Evolutionary conservation across 2,329 filamentous ascomycete species (phyloP).

Genomic region (Exutisphaerella laricina): DNA sequence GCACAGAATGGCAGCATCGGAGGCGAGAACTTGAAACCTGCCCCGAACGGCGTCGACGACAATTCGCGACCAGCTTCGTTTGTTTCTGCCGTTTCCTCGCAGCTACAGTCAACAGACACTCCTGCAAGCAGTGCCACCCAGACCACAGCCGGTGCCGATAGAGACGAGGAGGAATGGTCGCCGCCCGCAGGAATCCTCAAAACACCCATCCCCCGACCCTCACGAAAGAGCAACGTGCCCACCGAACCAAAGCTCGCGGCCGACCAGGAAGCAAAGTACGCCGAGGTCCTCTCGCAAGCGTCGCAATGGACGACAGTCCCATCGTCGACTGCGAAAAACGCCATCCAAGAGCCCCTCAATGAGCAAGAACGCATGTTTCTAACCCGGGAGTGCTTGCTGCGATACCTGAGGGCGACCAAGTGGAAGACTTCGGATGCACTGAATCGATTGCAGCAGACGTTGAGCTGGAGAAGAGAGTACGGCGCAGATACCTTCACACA

Average conservation of each 20-base stretch:
- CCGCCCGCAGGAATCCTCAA: conserved; percentile 29
- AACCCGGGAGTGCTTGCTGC: conserved; percentile 83
- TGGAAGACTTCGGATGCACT: conserved; percentile 73
- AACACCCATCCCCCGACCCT: conserved; percentile 30
- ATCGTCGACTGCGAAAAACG: conserved; percentile 55
- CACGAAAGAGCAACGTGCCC: conserved; percentile 51
- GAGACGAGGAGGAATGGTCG: conserved; percentile 24
- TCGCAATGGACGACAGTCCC: conserved; percentile 66
- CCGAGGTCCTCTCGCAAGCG: conserved; percentile 64
- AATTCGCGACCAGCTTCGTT: conserved; percentile 24
- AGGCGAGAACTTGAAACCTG: not conserved
- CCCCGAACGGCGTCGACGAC: conserved; percentile 3
- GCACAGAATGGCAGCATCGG: conserved; percentile 1
- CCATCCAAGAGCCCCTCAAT: conserved; percentile 58
- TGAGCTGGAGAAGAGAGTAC: conserved; percentile 88
- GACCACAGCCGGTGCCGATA: conserved; percentile 19
- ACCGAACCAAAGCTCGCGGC: conserved; percentile 57
- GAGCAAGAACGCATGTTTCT: conserved; percentile 84
- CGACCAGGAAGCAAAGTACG: conserved; percentile 79
- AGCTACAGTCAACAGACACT: conserved; percentile 18
- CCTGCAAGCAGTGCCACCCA: conserved; percentile 22
- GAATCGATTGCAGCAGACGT: conserved; percentile 71
- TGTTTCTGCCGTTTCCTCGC: conserved; percentile 22
- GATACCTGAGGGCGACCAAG: conserved; percentile 90
- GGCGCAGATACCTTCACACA: conserved; percentile 71